Evolutionary conservation across 768 basidiomycete species (phyloP), one percentile per base, ranked within the genome.

Genomic region (Amanita muscaria): DNA sequence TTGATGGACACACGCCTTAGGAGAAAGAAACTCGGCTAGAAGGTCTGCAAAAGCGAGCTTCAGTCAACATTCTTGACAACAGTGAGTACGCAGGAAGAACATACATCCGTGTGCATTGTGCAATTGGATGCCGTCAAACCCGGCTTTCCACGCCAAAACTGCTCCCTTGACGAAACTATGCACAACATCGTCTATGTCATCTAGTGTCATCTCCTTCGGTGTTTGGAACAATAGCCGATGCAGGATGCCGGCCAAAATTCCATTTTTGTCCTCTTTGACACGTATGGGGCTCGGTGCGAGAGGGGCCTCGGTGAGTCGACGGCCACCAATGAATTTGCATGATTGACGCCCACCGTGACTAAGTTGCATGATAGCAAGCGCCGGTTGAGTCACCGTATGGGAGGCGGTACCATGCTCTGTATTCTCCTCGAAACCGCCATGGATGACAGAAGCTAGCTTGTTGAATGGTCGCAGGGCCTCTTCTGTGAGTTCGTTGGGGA

Each of bases 91-190:
- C 12, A 10, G 3, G 47, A 15, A 15, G 24, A 4, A 75, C 85
- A 61, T 44, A 88, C 85, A 92, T 29, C 90, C 90, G 60, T 93
- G 90, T 1, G 82, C 82, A 19, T 70, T 83, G 58, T 96, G 93
- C 8, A 97, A 49, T 55, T 96, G 77, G 3, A 94, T 65, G 0
- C 93, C 92, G 50, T 94, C 88, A 58, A 91, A 93, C 0, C 88
- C 88, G 31, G 82, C 64, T 42, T 72, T 58, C 14, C 68, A 59
- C 7, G 88, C 88, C 24, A 86, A 53, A 32, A 61, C 55, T 0
- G 90, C 87, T 4, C 82, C 87, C 31, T 64, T 63, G 2, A 83
- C 72, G 54, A 94, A 97, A 6, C 61, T 65, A 1, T 67, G 64
- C 0, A 88, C 71, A 5, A 80, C 72, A 8, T 67, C 51, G 18